Conservation (phyloP, 805 yeast genomes). For the Kazachstania africana region DNA sequence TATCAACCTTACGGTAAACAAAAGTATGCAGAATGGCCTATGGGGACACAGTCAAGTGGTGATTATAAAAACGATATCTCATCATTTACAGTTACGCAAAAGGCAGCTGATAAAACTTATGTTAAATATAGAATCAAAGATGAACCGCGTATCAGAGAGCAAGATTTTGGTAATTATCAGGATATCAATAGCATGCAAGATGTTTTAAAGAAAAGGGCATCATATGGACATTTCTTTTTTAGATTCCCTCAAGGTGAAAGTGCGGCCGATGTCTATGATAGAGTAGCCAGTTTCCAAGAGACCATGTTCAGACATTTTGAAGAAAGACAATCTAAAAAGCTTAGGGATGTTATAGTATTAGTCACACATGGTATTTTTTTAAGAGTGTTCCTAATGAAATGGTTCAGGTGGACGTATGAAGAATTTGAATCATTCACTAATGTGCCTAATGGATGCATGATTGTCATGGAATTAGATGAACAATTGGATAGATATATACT, state of each 20-base stretch:
- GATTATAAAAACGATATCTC: slow-evolving; percentile 15
- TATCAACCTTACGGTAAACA: slow-evolving; percentile 20
- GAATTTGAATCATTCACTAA: slow-evolving; percentile 75
- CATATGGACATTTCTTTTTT: slow-evolving; percentile 81
- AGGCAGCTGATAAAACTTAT: slow-evolving; percentile 13
- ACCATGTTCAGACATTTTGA: slow-evolving; percentile 73
- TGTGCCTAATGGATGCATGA: slow-evolving; percentile 73
- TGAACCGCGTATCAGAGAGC: slow-evolving; percentile 88
- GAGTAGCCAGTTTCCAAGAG: slow-evolving; percentile 85
- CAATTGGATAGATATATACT: slow-evolving; percentile 42
- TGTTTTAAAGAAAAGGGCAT: slow-evolving; percentile 75
- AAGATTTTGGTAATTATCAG: slow-evolving; percentile 91
- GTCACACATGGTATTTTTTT: slow-evolving; percentile 95
- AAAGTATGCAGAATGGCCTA: slow-evolving; percentile 22
- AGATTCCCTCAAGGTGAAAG: slow-evolving; percentile 90
- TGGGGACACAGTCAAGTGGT: slow-evolving; percentile 15
- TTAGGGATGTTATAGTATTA: slow-evolving; percentile 71
- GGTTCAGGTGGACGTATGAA: slow-evolving; percentile 91
- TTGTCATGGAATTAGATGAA: slow-evolving; percentile 57
- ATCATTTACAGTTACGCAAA: slow-evolving; percentile 5
- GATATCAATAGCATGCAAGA: slow-evolving; percentile 63
- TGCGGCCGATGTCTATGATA: slow-evolving; percentile 90
- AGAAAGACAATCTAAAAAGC: slow-evolving; percentile 37
- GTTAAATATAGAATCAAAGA: slow-evolving; percentile 53
- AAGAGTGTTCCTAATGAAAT: slow-evolving; percentile 82